phyloP scores from a whole-genome alignment of 306 rosid genomes.

The Sicyos edulis region DNA sequence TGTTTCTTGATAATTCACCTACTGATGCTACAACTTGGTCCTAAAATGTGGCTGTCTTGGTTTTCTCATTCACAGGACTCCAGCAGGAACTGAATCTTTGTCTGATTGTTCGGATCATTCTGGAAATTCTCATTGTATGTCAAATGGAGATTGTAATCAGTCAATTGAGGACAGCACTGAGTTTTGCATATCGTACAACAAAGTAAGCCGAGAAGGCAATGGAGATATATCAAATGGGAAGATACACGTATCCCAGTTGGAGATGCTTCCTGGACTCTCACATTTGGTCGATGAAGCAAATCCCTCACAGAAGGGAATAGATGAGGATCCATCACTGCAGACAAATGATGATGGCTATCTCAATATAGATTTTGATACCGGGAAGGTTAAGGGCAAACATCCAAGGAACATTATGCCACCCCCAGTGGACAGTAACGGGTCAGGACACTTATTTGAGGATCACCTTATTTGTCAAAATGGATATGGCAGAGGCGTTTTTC shows the following conservation, averaged over 20 bases:
- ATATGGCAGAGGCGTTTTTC: constrained; percentile 35
- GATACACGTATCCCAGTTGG: constrained; percentile 35
- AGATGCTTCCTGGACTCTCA: constrained; percentile 45
- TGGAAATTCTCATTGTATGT: constrained; percentile 37
- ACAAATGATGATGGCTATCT: constrained; percentile 48
- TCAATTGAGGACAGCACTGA: constrained; percentile 47
- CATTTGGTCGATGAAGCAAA: constrained; percentile 44
- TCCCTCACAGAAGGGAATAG: constrained; percentile 28
- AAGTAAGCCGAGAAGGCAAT: constrained; percentile 31
- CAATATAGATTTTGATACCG: constrained; percentile 41
- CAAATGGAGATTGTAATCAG: constrained; percentile 44
- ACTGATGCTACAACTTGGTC: constrained; percentile 26
- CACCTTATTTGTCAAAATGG: constrained; percentile 34
- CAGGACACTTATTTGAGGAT: constrained; percentile 34
- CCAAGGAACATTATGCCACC: constrained; percentile 31
- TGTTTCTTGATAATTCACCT: constrained; percentile 15
- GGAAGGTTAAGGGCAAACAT: constrained; percentile 40
- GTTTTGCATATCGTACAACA: constrained; percentile 55
- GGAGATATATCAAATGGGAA: constrained; percentile 36
- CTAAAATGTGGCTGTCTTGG: constrained; percentile 24
- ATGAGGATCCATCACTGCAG: constrained; percentile 36
- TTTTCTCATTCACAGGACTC: constrained; percentile 53
- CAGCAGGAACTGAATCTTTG: constrained; percentile 56
- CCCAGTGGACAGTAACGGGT: constrained; percentile 28
- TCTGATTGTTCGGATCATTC: constrained; percentile 58